Base-by-base conservation (phyloP, 2,329 filamentous ascomycete species). In the Cladosporium phlei region DNA sequence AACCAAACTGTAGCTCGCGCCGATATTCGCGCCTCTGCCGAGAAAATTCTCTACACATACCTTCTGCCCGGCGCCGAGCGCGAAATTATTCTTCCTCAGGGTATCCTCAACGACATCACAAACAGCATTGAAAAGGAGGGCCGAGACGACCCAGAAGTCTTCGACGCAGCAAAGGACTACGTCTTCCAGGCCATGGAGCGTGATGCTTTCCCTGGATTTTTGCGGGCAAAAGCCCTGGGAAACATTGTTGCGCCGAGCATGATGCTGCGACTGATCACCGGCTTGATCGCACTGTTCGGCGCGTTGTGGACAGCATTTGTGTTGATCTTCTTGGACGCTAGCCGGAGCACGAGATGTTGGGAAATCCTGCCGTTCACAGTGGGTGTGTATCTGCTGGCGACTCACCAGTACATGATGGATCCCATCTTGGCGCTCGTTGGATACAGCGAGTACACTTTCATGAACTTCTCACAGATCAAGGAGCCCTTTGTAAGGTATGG, bases 141-240 rank as follows among this genome's bases (percentile, higher is more conserved):
- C 35, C 83, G 93, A 58, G 93, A 97, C 60, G 93, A 98, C 63
- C 93, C 93, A 0, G 93, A 98, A 66, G 86, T 98, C 10, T 98
- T 98, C 60, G 93, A 97, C 64, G 83, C 88, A 16, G 93, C 93
- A 46, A 98, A 98, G 73, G 93, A 98, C 71, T 98, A 97, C 65
- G 93, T 97, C 52, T 98, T 97, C 68, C 94, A 98, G 69, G 94
- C 94, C 25, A 98, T 98, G 93, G 94, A 98, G 70, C 82, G 94
- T 47, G 93, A 98, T 70, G 93, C 94, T n/a, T 98, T 95, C 65
- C 93, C 94, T 1, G 91, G 91, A 1, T 98, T 98, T 69, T 76
- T 98, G 49, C 80, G 91, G 62, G 88, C 88, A 70, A 97, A 97
- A 71, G 93, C 93, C 2, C 76, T 98, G 19, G 94, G 94, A 50